Evolutionary conservation across 495 filamentous ascomycete species (phyloP), one percentile per base, ranked within the genome.

Genomic region (Neurospora discreta): DNA sequence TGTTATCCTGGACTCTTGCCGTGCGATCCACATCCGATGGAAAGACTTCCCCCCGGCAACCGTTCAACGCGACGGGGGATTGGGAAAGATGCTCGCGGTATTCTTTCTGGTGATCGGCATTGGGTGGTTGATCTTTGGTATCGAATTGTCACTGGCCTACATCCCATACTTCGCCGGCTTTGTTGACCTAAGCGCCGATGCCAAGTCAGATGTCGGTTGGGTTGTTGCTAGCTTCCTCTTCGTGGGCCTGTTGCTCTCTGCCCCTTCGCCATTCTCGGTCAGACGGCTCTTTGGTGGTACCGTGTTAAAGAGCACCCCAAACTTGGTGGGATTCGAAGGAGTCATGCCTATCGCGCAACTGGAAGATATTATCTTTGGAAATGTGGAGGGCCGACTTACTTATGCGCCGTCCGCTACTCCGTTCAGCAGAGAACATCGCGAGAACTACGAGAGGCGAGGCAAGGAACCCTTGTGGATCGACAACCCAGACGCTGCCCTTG

Each of bases 291-390:
- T 23, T 44, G 67, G 65, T 33, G 71, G 71, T 68, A 43, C 30
- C 67, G 46, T 72, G 5, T 13, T 30, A 6, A 41, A 69, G 36
- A 43, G 39, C 39, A 43, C 39, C 16, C 70, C 73, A n/a, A 40
- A 43, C 41, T 43, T 80, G 36, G 72, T 81, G 16, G 79, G 78
- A 10, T 68, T 81, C 16, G 78, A 80, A 70, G 79, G 79, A n/a
- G 72, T 74, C 40, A 68, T 77, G 26, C 69, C 69, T 44, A 46
- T 70, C 70, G 52, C 43, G 23, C 70, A 40, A 36, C 71, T 74
- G 23, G 70, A 75, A 41, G 33, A 16, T 10, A 70, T 40, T n/a
- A 39, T 73, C 7, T 68, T 46, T 16, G 71, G 68, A 39, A 69
- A 72, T 11, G 36, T 7, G 30, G 26, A 44, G 69, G 69, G 42